Percentiles rank a stretch among this genome's conserved stretches.
These are phyloP conservation scores for Tothia fuscella DNA, from an alignment of 2,329 filamentous ascomycete genomes.

Conservation along the genomic window DNA sequence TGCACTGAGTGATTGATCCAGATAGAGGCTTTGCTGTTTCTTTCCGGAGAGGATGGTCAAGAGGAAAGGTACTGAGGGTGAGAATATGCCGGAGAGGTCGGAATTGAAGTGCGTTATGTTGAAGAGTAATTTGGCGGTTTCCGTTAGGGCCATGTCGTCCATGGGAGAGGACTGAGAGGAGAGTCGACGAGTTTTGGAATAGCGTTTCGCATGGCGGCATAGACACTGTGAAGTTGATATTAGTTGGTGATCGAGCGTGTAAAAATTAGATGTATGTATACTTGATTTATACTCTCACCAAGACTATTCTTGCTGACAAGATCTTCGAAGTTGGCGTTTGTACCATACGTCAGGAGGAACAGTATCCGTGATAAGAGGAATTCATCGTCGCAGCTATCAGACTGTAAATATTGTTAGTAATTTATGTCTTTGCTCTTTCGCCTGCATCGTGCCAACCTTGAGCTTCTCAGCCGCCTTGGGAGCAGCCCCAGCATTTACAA, in stretches of 20 bases:
- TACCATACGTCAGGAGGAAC: constrained; percentile 69
- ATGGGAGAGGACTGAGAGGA: constrained; percentile 40
- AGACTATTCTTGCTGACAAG: constrained; percentile 56
- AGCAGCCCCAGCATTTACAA: constrained; percentile 59
- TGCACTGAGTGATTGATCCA: constrained; percentile 59
- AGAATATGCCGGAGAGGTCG: constrained; percentile 49
- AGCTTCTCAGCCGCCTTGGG: constrained; percentile 58
- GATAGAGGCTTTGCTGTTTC: constrained; percentile 48
- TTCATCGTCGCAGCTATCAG: constrained; percentile 68
- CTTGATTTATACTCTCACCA: constrained; percentile 54
- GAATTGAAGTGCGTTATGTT: constrained; percentile 71
- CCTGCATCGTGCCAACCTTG: constrained; percentile 42
- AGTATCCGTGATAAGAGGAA: constrained; percentile 72
- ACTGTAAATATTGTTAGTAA: no score
- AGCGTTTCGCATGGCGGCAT: constrained; percentile 52
- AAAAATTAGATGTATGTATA: constrained; percentile 15
- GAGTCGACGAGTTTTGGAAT: constrained; percentile 28
- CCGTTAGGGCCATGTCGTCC: constrained; percentile 67
- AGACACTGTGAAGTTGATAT: no score
- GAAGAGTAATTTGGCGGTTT: constrained; percentile 80
- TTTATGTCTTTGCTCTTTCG: not conserved
- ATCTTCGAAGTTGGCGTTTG: constrained; percentile 49
- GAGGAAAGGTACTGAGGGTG: constrained; percentile 55
- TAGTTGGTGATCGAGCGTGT: constrained; percentile 25
- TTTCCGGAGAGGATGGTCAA: constrained; percentile 55